Conservation (phyloP, 176 grass and related monocot species). For the Triticum turgidum region DNA sequence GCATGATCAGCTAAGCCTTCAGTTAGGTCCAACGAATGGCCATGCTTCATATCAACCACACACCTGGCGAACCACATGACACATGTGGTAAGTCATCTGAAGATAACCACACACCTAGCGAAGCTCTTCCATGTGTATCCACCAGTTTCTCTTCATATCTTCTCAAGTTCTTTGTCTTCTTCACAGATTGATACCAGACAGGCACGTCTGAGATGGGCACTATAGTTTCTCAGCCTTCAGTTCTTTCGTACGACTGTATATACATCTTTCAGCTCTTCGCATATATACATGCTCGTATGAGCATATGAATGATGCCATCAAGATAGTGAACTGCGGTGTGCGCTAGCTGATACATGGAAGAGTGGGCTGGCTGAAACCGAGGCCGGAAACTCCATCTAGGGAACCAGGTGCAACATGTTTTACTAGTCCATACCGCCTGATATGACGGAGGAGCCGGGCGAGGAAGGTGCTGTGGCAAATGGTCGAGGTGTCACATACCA, state of each 20-base stretch:
- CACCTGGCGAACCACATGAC: not conserved
- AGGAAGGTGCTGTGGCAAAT: slow-evolving; percentile 94
- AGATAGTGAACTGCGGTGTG: not conserved
- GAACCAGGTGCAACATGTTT: slow-evolving; percentile 74
- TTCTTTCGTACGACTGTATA: not conserved
- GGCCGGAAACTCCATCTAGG: slow-evolving; percentile 51
- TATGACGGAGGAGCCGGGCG: slow-evolving; percentile 76
- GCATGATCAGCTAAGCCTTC: not conserved
- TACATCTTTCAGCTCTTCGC: slow-evolving; percentile 18
- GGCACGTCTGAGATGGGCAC: not conserved
- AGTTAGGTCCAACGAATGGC: not conserved
- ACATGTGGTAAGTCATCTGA: not conserved
- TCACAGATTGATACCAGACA: not conserved
- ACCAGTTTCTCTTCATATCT: slow-evolving; percentile 11
- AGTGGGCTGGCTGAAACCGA: slow-evolving; percentile 51
- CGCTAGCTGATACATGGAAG: slow-evolving; percentile 59
- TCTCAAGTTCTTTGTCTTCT: not conserved
- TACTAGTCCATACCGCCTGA: slow-evolving; percentile 73
- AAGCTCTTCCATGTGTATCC: slow-evolving; percentile 20
- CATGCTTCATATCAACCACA: not conserved
- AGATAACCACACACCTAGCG: not conserved
- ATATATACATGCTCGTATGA: slow-evolving; percentile 26
- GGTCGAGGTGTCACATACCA: slow-evolving; percentile 92
- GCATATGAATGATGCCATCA: not conserved
- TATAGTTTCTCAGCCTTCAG: slow-evolving; percentile 7